These are phyloP conservation scores for Astragalus glycyphyllos DNA, from an alignment of 306 rosid genomes.

Conservation along the genomic window DNA sequence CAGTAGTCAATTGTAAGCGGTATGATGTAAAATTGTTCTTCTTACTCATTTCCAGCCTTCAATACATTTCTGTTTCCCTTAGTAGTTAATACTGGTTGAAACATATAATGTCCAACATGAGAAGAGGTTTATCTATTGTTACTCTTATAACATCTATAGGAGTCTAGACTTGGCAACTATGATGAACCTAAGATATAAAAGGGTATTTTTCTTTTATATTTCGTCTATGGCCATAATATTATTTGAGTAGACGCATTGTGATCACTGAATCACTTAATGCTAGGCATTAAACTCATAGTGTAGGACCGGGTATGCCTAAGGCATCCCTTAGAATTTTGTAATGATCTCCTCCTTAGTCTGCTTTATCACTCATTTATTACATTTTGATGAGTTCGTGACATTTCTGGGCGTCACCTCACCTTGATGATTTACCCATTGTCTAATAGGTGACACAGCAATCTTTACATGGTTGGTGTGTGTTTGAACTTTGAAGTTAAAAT, in stretches of 20 bases:
- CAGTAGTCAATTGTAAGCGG: conserved; percentile 6
- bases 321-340: conserved; percentile 13
- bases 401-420: conserved; percentile 17
- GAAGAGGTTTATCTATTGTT: conserved; percentile 17
- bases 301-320: conserved; percentile 26
- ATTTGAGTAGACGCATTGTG: conserved; percentile 21
- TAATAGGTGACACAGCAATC: conserved; percentile 12
- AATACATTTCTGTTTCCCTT: conserved; percentile 4
- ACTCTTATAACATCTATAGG: not conserved
- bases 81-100: not conserved
- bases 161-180: conserved; percentile 30
- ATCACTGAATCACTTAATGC: conserved; percentile 10
- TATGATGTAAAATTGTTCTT: not conserved
- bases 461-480: too few relatives aligned
- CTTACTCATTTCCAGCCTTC: not conserved
- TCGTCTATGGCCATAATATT: conserved; percentile 28
- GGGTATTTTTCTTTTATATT: not conserved
- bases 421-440: conserved; percentile 25
- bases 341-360: not conserved
- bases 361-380: conserved; percentile 12
- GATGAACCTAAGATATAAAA: conserved; percentile 9
- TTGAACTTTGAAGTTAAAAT: not conserved
- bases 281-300: conserved; percentile 11
- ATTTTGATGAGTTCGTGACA: conserved; percentile 32
- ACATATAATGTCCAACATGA: not conserved